Percentiles rank a stretch among this genome's conserved stretches.
phyloP scores from a whole-genome alignment of 2,329 filamentous ascomycete genomes.

The Phialophora expanda region DNA sequence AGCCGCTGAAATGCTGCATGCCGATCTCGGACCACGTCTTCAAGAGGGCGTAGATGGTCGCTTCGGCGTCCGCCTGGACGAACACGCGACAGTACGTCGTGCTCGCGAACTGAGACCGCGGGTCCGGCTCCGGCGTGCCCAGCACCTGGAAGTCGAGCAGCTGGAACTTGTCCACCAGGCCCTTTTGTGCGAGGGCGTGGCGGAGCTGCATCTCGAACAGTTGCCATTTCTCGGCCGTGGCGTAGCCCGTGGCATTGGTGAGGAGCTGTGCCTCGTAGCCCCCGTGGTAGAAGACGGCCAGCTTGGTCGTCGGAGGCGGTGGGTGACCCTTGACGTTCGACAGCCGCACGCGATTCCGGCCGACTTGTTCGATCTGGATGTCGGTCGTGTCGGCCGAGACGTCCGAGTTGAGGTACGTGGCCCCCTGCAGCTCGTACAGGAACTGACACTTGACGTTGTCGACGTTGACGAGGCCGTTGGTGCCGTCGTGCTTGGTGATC shows the following conservation, averaged over 20 bases:
- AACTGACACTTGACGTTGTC: conserved; percentile 56
- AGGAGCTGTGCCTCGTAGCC: conserved; percentile 56
- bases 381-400: conserved; percentile 42
- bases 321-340: conserved; percentile 50
- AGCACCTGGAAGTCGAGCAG: conserved; percentile 61
- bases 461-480: conserved; percentile 52
- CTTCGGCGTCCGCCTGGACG: conserved; percentile 45
- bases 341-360: conserved; percentile 44
- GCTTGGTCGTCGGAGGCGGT: conserved; percentile 59
- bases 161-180: conserved; percentile 50
- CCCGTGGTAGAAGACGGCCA: conserved; percentile 57
- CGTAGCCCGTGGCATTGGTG: conserved; percentile 57
- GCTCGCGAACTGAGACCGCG: conserved; percentile 48
- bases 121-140: conserved; percentile 48
- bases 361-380: conserved; percentile 47
- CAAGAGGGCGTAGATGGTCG: conserved; percentile 30
- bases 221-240: conserved; percentile 56
- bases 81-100: conserved; percentile 56
- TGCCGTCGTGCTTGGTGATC: conserved; percentile 56
- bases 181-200: conserved; percentile 47
- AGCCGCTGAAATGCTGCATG: conserved; percentile 55
- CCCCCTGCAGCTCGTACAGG: conserved; percentile 57
- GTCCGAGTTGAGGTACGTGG: conserved; percentile 55
- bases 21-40: conserved; percentile 33
- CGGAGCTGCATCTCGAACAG: conserved; percentile 42